These are phyloP conservation scores for Pouteria glomerata DNA, from an alignment of 148 eudicot genomes.

Conservation along the genomic window DNA sequence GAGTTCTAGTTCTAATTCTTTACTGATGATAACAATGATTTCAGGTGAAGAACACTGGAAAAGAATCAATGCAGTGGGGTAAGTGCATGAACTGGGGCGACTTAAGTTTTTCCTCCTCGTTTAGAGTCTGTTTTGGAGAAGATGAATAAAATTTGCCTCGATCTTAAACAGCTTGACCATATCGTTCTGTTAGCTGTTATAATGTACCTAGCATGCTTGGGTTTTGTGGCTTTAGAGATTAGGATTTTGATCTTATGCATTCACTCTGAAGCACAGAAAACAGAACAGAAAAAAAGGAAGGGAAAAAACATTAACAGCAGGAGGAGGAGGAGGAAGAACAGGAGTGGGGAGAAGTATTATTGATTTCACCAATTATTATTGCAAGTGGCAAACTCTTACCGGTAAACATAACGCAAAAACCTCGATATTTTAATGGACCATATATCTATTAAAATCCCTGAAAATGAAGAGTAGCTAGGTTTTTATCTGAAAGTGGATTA, in stretches of 20 bases:
- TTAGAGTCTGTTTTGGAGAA: not conserved
- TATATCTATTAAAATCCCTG: too few species aligned
- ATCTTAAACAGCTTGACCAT: not conserved
- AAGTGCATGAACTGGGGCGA: conserved; percentile 5
- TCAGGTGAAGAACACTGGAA: conserved; percentile 82
- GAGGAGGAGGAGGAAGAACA: too few species aligned
- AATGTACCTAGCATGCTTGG: too few species aligned
- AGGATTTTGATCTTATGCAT: not conserved
- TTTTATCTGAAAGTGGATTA: not conserved
- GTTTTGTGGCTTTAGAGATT: not conserved
- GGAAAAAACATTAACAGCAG: not conserved
- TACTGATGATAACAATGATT: not conserved
- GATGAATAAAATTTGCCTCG: not conserved
- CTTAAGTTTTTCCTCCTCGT: not conserved
- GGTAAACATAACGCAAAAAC: too few species aligned
- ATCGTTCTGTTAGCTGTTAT: not conserved
- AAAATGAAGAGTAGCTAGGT: not conserved
- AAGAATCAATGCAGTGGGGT: conserved; percentile 97
- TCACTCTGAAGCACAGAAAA: not conserved
- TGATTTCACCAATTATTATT: too few species aligned
- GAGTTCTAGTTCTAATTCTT: not conserved
- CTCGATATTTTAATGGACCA: too few species aligned
- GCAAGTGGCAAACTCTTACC: too few species aligned
- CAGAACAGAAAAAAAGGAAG: not conserved
- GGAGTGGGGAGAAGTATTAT: too few species aligned